These are phyloP conservation scores for Gillenia trifoliata DNA, from an alignment of 306 rosid species.

Conservation along the genomic window DNA sequence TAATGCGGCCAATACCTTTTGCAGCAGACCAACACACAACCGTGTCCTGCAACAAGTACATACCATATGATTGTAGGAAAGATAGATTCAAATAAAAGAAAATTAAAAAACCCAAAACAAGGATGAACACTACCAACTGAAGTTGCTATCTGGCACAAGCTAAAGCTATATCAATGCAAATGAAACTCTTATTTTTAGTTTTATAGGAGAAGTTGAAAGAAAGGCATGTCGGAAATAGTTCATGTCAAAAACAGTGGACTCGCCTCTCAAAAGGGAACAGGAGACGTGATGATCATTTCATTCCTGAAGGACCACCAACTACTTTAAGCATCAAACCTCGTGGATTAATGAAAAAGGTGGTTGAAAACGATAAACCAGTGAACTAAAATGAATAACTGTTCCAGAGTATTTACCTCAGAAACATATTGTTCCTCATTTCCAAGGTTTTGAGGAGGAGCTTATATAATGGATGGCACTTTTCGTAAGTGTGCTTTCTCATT, in stretches of 20 bases:
- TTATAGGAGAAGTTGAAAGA: neutral
- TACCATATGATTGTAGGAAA: constrained; percentile 5
- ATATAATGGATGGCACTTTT: neutral
- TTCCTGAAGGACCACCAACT: neutral
- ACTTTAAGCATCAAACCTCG: neutral
- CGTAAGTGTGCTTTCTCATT: neutral
- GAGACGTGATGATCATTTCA: neutral
- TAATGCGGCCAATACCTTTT: constrained; percentile 87
- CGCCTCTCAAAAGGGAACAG: neutral
- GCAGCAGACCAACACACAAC: constrained; percentile 99
- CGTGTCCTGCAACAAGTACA: constrained; percentile 62
- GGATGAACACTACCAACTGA: neutral
- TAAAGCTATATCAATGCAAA: neutral
- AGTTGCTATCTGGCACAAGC: neutral
- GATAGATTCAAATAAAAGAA: neutral
- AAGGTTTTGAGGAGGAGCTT: neutral
- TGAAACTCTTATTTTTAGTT: neutral
- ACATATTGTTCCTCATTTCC: neutral
- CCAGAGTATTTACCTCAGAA: too few species aligned
- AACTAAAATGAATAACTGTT: neutral
- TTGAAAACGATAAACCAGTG: neutral
- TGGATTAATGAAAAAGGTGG: neutral
- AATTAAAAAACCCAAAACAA: neutral
- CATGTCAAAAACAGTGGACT: neutral
- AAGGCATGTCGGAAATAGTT: neutral